Evolutionary conservation across 495 filamentous ascomycete genomes (phyloP).

Genomic region (Penicillium psychrofluorescens): DNA sequence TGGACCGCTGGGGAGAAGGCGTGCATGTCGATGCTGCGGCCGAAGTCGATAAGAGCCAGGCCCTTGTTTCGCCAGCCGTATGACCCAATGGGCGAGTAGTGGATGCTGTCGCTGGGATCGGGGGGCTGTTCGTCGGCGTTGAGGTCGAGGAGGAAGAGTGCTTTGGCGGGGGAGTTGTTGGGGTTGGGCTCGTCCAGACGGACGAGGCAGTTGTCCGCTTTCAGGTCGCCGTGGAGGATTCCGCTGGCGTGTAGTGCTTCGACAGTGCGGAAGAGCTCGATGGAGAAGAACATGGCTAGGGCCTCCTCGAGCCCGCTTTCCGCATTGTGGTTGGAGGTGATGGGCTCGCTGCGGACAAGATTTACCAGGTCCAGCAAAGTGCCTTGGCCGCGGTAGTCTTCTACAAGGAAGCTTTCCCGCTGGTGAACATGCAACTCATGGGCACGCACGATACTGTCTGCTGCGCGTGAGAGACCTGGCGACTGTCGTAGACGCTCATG

Average conservation of each 20-base stretch:
- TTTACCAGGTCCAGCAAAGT: constrained; percentile 92
- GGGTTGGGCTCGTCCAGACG: constrained; percentile 54
- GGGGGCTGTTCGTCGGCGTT: constrained; percentile 39
- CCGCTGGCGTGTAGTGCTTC: constrained; percentile 75
- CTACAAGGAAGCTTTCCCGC: constrained; percentile 78
- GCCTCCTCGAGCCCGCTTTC: constrained; percentile 74
- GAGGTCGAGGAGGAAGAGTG: constrained; percentile 27
- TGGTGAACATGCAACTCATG: constrained; percentile 84
- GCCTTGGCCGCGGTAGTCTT: constrained; percentile 83
- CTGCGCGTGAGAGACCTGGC: constrained; percentile 42
- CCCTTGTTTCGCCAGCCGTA: constrained; percentile 79
- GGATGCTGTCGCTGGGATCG: constrained; percentile 28
- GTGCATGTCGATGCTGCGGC: constrained; percentile 87
- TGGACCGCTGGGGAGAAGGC: constrained; percentile 69
- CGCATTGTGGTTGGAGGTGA: constrained; percentile 32
- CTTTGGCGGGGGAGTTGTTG: constrained; percentile 8
- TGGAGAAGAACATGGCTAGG: constrained; percentile 87
- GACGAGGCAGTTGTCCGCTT: constrained; percentile 89
- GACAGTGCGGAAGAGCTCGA: constrained; percentile 85
- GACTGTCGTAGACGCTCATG: constrained; percentile 59
- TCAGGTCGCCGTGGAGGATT: constrained; percentile 89
- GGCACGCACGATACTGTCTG: constrained; percentile 68
- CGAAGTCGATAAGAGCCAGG: constrained; percentile 86
- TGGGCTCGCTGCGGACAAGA: constrained; percentile 60
- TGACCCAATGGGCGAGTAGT: constrained; percentile 63